Evolutionary conservation across 1,284 basidiomycete species (phyloP).

Genomic region (Tausonia pullulans): DNA sequence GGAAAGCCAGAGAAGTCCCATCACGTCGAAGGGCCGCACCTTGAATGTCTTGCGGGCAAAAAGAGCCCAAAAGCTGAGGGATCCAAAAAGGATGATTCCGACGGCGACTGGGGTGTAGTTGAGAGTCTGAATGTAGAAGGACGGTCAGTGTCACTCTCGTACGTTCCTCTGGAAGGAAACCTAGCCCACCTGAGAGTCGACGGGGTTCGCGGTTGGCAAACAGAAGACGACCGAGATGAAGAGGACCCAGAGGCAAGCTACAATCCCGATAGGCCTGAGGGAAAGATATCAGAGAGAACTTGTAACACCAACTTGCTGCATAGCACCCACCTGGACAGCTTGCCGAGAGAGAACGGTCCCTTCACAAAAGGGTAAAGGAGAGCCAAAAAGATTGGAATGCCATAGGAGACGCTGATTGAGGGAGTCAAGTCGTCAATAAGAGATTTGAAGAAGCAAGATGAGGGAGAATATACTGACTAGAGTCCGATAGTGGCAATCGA

Average conservation of each 20-base stretch:
- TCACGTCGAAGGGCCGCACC: no score
- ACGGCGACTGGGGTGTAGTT: slow-evolving; percentile 64
- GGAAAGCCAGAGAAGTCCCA: no score
- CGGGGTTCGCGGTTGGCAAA: slow-evolving; percentile 43
- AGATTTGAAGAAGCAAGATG: neutral
- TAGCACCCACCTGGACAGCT: slow-evolving; percentile 37
- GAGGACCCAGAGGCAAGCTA: slow-evolving; percentile 20
- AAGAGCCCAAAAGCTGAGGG: slow-evolving; percentile 52
- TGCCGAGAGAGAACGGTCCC: slow-evolving; percentile 60
- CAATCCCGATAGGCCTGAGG: slow-evolving; percentile 10
- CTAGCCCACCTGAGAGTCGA: slow-evolving; percentile 40
- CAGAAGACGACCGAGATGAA: slow-evolving; percentile 27
- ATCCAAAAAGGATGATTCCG: slow-evolving; percentile 52
- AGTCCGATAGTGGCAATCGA: slow-evolving; percentile 63
- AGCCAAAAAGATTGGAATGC: slow-evolving; percentile 55
- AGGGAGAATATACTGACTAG: slow-evolving; percentile 25
- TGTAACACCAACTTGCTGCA: slow-evolving; percentile 41
- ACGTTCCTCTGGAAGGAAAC: no score
- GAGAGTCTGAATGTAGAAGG: slow-evolving; percentile 37
- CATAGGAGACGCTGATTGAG: slow-evolving; percentile 49
- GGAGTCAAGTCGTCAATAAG: neutral
- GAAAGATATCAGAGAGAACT: slow-evolving; percentile 52
- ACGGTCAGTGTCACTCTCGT: no score
- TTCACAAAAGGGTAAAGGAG: slow-evolving; percentile 40
- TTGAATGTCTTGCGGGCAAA: slow-evolving; percentile 58